Base-by-base conservation (phyloP, 345 rosid genomes). In the Salix suchowensis region DNA sequence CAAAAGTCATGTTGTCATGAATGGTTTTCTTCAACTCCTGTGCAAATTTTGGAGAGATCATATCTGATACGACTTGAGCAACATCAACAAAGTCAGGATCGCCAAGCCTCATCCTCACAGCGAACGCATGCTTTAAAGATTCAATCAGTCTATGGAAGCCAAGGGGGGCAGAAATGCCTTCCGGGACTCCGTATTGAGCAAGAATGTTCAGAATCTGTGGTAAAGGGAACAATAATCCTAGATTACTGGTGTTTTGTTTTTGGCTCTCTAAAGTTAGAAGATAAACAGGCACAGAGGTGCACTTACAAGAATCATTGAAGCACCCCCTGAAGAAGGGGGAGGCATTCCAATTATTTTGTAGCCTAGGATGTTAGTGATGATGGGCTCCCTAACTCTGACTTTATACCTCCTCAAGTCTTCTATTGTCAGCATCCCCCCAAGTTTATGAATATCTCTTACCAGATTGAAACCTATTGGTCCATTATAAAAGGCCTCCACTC, bases 81-180 rank as follows among this genome's bases (percentile, higher is more conserved):
- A 86, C 78, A 68, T 87, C 39, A 8, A 75, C 81, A 23, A 87
- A 91, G 26, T 84, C 89, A 1, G 93, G 96, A 82, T 89, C 96
- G 9, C 93, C 93, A 0, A 89, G 89, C 68, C 88, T 89, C 92
- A 89, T 89, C 82, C 93, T 82, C 52, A 85, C 81, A 0, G 90
- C 90, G 11, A 89, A 87, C 11, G 86, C 87, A 44, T 91, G 92
- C 79, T 89, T 91, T 24, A 91, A 65, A 67, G 96, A 85, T 83
- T 89, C 93, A 4, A 91, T 67, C 32, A 75, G 75, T 60, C 96
- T 81, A 54, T 89, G 96, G 61, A 76, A 58, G n/a, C 92, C 91
- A 7, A 88, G 85, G 36, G 86, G 60, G 1, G 87, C 87, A 0
- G 82, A 84, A 72, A 85, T 44, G 67, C 89, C 92, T 0, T 52